Evolutionary conservation across 257 asterid species (phyloP).

Genomic region (Leptodermis oblonga): DNA sequence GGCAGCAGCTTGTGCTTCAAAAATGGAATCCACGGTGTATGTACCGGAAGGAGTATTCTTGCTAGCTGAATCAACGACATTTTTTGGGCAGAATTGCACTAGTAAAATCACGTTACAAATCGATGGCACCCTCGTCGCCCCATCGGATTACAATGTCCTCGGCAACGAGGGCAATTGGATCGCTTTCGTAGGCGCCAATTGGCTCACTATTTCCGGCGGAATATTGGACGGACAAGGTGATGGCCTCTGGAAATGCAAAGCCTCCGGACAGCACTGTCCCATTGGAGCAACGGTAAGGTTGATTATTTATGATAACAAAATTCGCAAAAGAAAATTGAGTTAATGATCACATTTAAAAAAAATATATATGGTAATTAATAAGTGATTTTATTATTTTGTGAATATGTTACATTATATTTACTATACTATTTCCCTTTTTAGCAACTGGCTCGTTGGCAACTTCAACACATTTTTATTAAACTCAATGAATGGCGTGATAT

Average conservation of each 20-base stretch:
- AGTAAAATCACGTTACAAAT: slow-evolving; percentile 35
- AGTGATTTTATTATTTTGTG: too few species aligned
- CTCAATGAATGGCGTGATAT: too few species aligned
- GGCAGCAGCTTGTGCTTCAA: slow-evolving; percentile 27
- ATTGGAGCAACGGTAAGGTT: slow-evolving; percentile 57
- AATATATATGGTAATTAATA: too few species aligned
- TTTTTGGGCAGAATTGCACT: slow-evolving; percentile 42
- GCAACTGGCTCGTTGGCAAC: too few species aligned
- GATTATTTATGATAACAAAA: too few species aligned
- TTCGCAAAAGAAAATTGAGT: too few species aligned
- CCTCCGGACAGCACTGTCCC: slow-evolving; percentile 26
- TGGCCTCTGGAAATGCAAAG: slow-evolving; percentile 24
- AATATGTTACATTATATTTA: too few species aligned
- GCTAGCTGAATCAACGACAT: slow-evolving; percentile 14
- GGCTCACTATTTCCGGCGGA: slow-evolving; percentile 27
- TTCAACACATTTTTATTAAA: too few species aligned
- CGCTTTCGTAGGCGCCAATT: slow-evolving; percentile 41
- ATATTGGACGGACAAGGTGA: slow-evolving; percentile 21
- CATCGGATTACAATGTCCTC: slow-evolving; percentile 32
- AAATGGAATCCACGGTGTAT: slow-evolving; percentile 13
- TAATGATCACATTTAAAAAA: too few species aligned
- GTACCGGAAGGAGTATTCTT: slow-evolving; percentile 39
- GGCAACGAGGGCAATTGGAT: slow-evolving; percentile 45
- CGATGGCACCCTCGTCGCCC: slow-evolving; percentile 61
- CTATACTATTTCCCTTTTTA: too few species aligned